Evolutionary conservation across 1,284 basidiomycete species (phyloP), one percentile per base, ranked within the genome.

Genomic region (Ganoderma lucidum): DNA sequence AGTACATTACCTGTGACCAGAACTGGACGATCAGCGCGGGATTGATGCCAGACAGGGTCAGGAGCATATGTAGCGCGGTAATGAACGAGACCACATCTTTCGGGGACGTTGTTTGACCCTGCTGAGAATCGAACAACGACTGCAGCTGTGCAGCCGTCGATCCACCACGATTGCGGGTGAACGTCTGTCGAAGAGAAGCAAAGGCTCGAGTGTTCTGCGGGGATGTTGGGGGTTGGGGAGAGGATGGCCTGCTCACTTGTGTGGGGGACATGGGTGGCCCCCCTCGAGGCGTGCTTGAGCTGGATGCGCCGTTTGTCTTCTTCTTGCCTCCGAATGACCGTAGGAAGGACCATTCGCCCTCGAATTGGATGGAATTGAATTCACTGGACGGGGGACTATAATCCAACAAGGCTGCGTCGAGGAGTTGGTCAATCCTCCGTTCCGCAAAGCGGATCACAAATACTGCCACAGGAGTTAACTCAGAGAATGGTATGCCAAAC

Each of bases 391-490:
- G 84, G 0, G 96, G 87, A 39, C 93, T 89, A 76, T 94, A 92
- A 68, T 99, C 96, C 68, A 99, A 86, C 66, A 99, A 83, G 0
- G 95, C 89, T 0, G 87, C 80, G 77, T 99, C 96, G 28, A 99
- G 86, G 44, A 98, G 83, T 65, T 90, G 86, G 80, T 99, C 97
- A 77, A 99, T 94, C 70, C 90, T 89, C 64, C 93, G 86, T 80
- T 99, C 97, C 6, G 94, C 93, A 71, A 95, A 92, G 62, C 97
- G 93, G 74, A 99, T 97, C 75, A 99, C 91, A 79, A 98, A 98
- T 35, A 99, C 97, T 96, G 79, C 51, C 41, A 10, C 66, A 32
- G 60, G 28, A 32, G 28, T 42, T 8, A 28, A 55, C 3, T 17
- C 32, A 53, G 23, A 48, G 30, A 28, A n/a, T 59, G 32, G 41